Evolutionary conservation across 1,284 basidiomycete species (phyloP), one percentile per base, ranked within the genome.

Genomic region (Tremellales sp.): DNA sequence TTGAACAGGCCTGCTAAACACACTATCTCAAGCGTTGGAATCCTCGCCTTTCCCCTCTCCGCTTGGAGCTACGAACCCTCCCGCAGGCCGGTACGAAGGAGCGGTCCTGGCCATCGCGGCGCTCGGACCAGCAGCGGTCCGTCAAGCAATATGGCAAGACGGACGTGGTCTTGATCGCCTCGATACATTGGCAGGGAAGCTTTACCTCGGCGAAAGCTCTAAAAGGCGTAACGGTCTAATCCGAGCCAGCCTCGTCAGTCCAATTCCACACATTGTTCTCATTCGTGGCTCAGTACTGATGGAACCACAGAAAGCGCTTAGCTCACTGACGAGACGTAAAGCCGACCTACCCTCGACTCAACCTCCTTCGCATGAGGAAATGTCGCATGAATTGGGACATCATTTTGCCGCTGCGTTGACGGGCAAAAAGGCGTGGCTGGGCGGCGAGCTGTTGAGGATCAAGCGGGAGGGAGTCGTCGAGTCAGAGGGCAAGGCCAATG

Each of bases 1-100:
- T 25, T n/a, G n/a, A n/a, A 24, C 88, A 26, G 85, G 94, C 8
- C 86, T 97, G 43, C 87, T 93, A 75, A 92, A 94, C 64, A 97
- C 94, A 0, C 81, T 98, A 5, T 79, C 93, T 6, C 81, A 92
- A 12, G 91, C 91, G 0, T 81, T 97, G 3, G 43, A 64, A 4
- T 64, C 68, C 1, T 53, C 68, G 4, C 68, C 70, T 12, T 65
- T 64, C 56, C 67, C 69, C 2, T 67, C 67, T 4, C 68, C 69
- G 3, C 56, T 66, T 1, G 65, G 67, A 7, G 61, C 70, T 19
- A 54, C 67, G 7, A 43, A 53, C 39, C 62, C 51, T 23, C 72
- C 67, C 17, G 80, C 79, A 24, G 89, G 85, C 5, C 87, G 86
- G 12, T 80, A 86, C 48, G 88, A 88, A 70, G 90, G 91, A 36